Percentiles rank a stretch among this genome's conserved stretches.
These are phyloP conservation scores for Fusarium keratoplasticum DNA, from an alignment of 2,329 filamentous ascomycete species.

Conservation along the genomic window DNA sequence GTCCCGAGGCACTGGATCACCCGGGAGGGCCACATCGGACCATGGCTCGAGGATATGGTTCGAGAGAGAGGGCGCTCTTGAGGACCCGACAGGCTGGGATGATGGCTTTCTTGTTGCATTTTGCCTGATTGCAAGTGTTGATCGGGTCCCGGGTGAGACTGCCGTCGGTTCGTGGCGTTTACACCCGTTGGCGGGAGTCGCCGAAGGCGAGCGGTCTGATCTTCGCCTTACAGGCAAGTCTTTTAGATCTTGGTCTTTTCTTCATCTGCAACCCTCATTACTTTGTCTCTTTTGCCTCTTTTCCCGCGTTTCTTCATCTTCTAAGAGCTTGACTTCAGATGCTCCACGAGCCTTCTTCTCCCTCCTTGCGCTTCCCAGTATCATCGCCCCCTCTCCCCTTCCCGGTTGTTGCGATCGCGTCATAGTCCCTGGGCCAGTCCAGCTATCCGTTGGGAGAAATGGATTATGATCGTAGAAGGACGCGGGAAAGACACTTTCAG, in stretches of 20 bases:
- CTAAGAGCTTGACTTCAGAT: not conserved
- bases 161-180: constrained; percentile 18
- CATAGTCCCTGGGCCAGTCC: not conserved
- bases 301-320: not conserved
- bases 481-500: not conserved
- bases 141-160: constrained; percentile 15
- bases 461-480: not conserved
- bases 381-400: not conserved
- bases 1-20: constrained; percentile 24
- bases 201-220: not conserved
- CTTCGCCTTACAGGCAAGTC: not conserved
- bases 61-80: not conserved
- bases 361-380: not conserved
- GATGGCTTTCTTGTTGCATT: not conserved
- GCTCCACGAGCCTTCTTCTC: not conserved
- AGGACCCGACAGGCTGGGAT: constrained; percentile 18
- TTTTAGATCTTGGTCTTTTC: not conserved
- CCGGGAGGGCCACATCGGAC: not conserved
- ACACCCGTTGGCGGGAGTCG: not conserved
- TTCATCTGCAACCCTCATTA: not conserved
- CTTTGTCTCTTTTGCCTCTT: not conserved
- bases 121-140: not conserved
- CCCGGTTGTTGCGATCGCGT: not conserved
- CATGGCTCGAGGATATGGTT: not conserved
- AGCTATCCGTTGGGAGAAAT: not conserved